phyloP scores from a whole-genome alignment of 257 asterid species.

The Verbascum thapsus region DNA sequence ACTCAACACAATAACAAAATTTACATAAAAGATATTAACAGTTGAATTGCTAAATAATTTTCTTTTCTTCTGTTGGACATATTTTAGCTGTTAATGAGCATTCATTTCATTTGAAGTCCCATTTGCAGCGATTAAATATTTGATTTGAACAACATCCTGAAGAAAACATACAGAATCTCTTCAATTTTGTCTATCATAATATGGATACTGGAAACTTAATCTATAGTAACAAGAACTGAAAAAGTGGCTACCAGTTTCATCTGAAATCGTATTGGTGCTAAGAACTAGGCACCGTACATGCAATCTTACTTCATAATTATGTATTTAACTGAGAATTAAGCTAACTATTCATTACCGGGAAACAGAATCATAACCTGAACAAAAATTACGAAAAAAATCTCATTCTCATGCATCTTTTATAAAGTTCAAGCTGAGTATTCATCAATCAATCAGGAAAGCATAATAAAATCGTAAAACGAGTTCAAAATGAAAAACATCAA shows the following conservation, averaged over 20 bases:
- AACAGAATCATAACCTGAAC: background rate
- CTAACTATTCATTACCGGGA: conserved; percentile 11
- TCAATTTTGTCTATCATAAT: background rate
- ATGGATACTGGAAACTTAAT: background rate
- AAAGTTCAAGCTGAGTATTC: conserved; percentile 7
- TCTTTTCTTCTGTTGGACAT: conserved; percentile 3
- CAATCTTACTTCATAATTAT: background rate
- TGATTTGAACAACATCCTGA: background rate
- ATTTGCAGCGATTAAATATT: background rate
- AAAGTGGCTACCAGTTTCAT: background rate
- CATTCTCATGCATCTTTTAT: background rate
- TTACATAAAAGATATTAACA: background rate
- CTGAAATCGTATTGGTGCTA: conserved; percentile 7
- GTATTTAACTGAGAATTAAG: background rate
- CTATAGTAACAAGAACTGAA: background rate
- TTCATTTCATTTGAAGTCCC: background rate
- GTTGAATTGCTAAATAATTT: conserved; percentile 5
- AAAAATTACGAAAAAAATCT: background rate
- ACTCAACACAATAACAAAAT: background rate
- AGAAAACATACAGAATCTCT: background rate
- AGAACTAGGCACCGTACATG: background rate
- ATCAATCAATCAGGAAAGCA: background rate
- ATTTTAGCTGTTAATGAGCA: conserved; percentile 9
- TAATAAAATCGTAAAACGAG: background rate
- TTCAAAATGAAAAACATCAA: background rate